Evolutionary conservation across 805 yeast genomes (phyloP), one percentile per base, ranked within the genome.

Genomic region (Wickerhamiella cacticola): DNA sequence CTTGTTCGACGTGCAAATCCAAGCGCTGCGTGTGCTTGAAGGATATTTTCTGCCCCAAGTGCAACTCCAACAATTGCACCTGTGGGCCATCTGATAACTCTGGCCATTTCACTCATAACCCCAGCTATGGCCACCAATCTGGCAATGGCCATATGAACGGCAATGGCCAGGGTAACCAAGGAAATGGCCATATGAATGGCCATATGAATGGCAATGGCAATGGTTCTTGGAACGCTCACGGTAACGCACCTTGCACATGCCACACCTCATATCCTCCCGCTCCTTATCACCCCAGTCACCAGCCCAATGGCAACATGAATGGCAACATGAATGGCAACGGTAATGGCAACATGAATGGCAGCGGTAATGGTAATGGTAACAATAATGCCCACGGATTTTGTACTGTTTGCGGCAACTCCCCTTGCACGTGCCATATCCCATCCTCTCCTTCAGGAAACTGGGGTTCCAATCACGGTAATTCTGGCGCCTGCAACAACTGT

Each of bases 21-120:
- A 43, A 43, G 24, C 46, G 40, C 29, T 43, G 46, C 13, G 24
- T 43, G 8, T 43, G 46, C 24, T 35, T 35, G 38, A 43, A 43
- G 40, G 46, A 31, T 16, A 16, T 43, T 33, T 16, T 43, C 22
- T 43, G 46, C 40, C 13, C 8, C 12, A 21, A 23, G 2, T 43
- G 46, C 46, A 25, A 16, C 33, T 34, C 39, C 24, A 15, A 19
- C 5, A 10, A 9, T 24, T 43, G 46, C 46, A 33, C 22, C 28
- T 41, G 45, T 33, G 15, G 13, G 22, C 7, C 31, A 3, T 3
- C 40, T 36, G n/a, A 9, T 7, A 18, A 19, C 24, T 28, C 12
- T 36, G 26, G 38, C 13, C 21, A 19, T 6, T 5, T 6, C 21
- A 5, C 22, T 34, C 19, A 25, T 18, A 10, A 10, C 22, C 19